Evolutionary conservation across 805 yeast genomes (phyloP), one percentile per base, ranked within the genome.

Genomic region (Saccharomycopsis sp.): DNA sequence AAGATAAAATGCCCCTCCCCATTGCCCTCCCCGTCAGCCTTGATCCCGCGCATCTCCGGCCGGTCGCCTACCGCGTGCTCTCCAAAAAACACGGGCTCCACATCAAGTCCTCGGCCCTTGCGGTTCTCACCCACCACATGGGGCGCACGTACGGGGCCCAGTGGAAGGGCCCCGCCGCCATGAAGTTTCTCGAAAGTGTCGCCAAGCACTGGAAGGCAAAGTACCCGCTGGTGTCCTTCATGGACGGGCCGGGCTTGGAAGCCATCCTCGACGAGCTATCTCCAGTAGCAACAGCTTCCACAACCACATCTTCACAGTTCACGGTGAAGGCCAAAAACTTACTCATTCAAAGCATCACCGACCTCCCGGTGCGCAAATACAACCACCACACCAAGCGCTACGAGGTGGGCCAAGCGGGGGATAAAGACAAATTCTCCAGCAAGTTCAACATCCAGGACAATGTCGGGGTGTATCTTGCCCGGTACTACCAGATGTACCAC

Each of bases 51-150:
- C 83, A 83, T 53, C 64, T 92, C 33, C 71, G 98, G 34, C 98
- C 98, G 1, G 63, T 89, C 36, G 96, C 96, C 0, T 92, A 88
- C 58, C 67, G 98, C 30, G 73, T 89, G 1, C 60, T 92, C 6
- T 84, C 97, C 4, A 89, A 87, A 60, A 92, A 89, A 55, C 89
- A 86, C 56, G 96, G 96, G 0, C 69, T 92, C 21, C 87, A 87
- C 57, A 73, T 92, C 48, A 86, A 89, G 53, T 78, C 96, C 0
- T 79, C 82, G 48, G 97, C 96, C 0, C 64, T 92, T 12, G 71
- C 68, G 33, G 70, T 71, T 1, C 62, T 92, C 23, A 83, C 96
- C 1, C 77, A 75, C n/a, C 71, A 75, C 39, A 67, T 92, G 19
- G 92, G 96, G 2, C 67, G 66, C 31, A 69, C 70, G 33, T 88